Percentiles rank a stretch among this genome's conserved stretches.
Conservation (phyloP, 163 green algal species). For the Trebouxia gelatinosa region DNA sequence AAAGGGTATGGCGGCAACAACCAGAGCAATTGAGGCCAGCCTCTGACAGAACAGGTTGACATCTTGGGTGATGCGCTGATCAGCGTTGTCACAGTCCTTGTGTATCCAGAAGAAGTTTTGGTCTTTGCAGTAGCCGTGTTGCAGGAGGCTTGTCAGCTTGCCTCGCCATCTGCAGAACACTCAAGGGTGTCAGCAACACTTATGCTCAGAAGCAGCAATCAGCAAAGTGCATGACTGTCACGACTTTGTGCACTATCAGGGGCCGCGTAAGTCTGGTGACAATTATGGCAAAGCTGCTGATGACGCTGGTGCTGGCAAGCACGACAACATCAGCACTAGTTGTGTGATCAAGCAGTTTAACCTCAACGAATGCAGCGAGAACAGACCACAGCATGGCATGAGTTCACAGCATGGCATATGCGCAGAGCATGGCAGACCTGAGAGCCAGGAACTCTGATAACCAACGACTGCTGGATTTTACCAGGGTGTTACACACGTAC, state of each 20-base stretch:
- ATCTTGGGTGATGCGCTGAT: constrained; percentile 42
- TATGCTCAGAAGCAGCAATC: too few relatives aligned
- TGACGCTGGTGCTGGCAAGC: not conserved
- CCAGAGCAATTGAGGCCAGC: not conserved
- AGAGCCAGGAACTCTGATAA: constrained; percentile 35
- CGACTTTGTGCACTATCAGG: not conserved
- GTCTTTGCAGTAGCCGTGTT: constrained; percentile 22
- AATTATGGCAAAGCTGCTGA: not conserved
- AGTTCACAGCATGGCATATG: not conserved
- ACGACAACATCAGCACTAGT: not conserved
- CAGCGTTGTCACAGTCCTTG: constrained; percentile 35
- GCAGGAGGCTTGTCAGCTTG: constrained; percentile 7
- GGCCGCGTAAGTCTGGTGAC: not conserved
- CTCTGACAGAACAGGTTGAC: constrained; percentile 12
- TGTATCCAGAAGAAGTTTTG: not conserved
- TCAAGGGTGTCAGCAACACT: too few relatives aligned
- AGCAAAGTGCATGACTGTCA: too few relatives aligned
- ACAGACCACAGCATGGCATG: not conserved
- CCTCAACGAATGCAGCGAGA: not conserved
- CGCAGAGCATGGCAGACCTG: not conserved
- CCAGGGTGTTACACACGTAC: constrained; percentile 32
- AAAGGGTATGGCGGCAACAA: constrained; percentile 23
- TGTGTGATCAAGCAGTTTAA: not conserved
- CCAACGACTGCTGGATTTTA: constrained; percentile 32
- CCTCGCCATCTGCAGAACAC: constrained; percentile 31